A percentile compares a stretch with the other conserved stretches of the same genome.
Evolutionary conservation across 78 protist species (phyloP).

Genomic region (Cavenderia fasciculata): DNA sequence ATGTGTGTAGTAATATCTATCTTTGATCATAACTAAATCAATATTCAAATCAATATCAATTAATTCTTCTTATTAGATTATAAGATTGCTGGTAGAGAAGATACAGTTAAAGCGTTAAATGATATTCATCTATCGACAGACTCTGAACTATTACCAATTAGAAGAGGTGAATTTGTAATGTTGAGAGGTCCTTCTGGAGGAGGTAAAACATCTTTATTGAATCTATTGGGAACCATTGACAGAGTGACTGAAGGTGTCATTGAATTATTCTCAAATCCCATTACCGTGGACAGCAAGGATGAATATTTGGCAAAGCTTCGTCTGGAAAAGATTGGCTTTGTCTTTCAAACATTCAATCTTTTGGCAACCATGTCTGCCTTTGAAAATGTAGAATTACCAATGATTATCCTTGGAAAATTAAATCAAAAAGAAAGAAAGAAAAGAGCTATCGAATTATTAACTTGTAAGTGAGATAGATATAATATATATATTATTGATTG

Average conservation of each 20-base stretch:
- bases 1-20: too few relatives aligned
- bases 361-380: constrained; percentile 94
- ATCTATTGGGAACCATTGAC: constrained; percentile 95
- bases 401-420: constrained; percentile 90
- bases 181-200: constrained; percentile 97
- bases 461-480: constrained; percentile 1
- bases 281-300: constrained; percentile 78
- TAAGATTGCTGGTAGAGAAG: constrained; percentile 84
- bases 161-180: constrained; percentile 94
- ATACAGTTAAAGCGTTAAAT: constrained; percentile 83
- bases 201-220: constrained; percentile 95
- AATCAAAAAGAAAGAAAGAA: constrained; percentile 59
- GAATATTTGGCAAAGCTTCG: constrained; percentile 86
- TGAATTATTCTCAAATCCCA: constrained; percentile 76
- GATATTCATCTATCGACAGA: constrained; percentile 77
- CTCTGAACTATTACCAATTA: constrained; percentile 57
- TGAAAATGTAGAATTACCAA: constrained; percentile 97
- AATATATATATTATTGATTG: background rate
- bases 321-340: constrained; percentile 92
- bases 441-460: constrained; percentile 71
- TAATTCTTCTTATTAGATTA: constrained; percentile 46
- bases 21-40: too few relatives aligned
- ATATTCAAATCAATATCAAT: too few relatives aligned
- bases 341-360: constrained; percentile 96
- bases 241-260: constrained; percentile 81